Evolutionary conservation across 129 eudicot species (phyloP), one percentile per base, ranked within the genome.

Genomic region (Arctium minus): DNA sequence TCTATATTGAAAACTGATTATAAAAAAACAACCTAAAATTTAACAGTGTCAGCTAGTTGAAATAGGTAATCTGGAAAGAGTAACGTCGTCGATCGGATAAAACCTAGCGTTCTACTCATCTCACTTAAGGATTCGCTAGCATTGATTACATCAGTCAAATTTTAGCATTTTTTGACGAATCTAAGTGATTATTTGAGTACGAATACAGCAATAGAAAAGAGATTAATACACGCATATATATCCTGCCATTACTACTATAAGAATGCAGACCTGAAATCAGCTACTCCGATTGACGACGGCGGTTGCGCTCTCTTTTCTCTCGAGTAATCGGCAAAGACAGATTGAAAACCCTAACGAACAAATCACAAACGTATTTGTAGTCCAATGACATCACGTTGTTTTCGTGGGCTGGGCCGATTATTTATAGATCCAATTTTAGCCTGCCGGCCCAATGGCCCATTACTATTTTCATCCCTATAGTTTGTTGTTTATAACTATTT

Each of bases 321-420:
- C 3, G 71, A 80, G 56, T 50, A 18, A 56, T 72, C 75, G 80
- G 50, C 46, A 65, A 27, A 37, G 46, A 72, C 27, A 50, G 62
- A 27, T 42, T 72, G 0, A 3, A 84, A 84, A 79, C 83, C 87
- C 84, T 79, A 84, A 56, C 12, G 32, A 50, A 27, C 6, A 70
- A 17, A 36, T 70, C 36, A 13, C 50, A 46, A 42, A 67, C 30
- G 2, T 75, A 65, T 75, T 74, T 80, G 44, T 67, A 27, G 35
- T 64, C 72, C 40, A 69, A 11, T 3, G 2, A 35, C 36, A 22
- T 6, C 44, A 17, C 22, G 1, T 17, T 70, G 6, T 46, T 79
- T 46, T 46, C 3, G 36, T 80, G 84, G 84, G 79, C 65, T 81
- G 84, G 84, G 44, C 84, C 64, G 13, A 22, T 22, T 22, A 73